Percentiles rank a stretch among this genome's conserved stretches.
These are phyloP conservation scores for Phytophthora parvispora DNA, from an alignment of 352 stramenopile genomes.

Conservation along the genomic window DNA sequence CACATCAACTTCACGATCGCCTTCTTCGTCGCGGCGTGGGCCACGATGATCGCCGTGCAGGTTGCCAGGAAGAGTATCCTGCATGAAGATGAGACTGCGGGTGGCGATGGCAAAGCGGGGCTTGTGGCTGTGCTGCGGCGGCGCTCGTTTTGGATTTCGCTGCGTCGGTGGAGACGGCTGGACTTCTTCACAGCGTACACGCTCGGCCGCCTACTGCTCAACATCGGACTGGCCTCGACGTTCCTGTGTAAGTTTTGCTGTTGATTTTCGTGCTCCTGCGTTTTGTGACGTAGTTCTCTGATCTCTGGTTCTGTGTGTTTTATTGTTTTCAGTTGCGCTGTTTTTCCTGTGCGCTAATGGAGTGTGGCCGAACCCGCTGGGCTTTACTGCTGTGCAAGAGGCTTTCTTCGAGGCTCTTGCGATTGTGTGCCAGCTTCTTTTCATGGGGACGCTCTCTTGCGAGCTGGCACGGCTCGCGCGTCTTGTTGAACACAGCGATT, in stretches of 20 bases:
- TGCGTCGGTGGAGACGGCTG: conserved; percentile 65
- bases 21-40: conserved; percentile 85
- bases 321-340: conserved; percentile 59
- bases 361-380: conserved; percentile 80
- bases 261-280: too few relatives aligned
- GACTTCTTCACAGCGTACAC: conserved; percentile 61
- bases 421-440: conserved; percentile 90
- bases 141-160: conserved; percentile 38
- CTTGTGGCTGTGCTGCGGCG: conserved; percentile 20
- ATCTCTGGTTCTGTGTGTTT: too few relatives aligned
- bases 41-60: conserved; percentile 71
- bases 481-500: conserved; percentile 74
- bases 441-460: conserved; percentile 87
- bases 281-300: too few relatives aligned
- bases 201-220: conserved; percentile 60
- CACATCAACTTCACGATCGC: conserved; percentile 79
- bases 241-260: conserved; percentile 66
- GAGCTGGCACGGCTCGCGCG: conserved; percentile 70
- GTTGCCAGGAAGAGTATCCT: conserved; percentile 52
- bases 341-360: conserved; percentile 88
- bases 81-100: conserved; percentile 37
- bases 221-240: conserved; percentile 61
- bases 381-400: conserved; percentile 85
- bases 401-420: conserved; percentile 87
- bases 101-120: conserved; percentile 18